Percentiles rank a stretch among this genome's conserved stretches.
These are phyloP conservation scores for Physocladia obscura DNA, from an alignment of 192 early-diverging fungal genomes.

Conservation along the genomic window DNA sequence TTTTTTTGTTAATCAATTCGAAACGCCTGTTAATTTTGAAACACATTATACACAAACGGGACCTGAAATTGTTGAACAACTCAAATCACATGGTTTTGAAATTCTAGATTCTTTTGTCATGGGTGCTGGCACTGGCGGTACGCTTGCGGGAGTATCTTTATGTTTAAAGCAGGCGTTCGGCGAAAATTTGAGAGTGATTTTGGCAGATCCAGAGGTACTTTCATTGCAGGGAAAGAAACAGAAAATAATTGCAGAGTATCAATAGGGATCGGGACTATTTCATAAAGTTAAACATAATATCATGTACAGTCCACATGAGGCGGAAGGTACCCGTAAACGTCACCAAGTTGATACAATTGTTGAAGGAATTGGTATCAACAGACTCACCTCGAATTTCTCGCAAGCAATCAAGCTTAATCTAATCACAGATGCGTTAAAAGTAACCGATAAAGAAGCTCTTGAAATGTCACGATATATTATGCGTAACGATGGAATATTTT, in stretches of 20 bases:
- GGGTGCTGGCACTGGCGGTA: constrained; percentile 84
- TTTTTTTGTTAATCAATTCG: constrained; percentile 94
- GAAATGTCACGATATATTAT: constrained; percentile 86
- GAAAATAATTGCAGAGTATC: background rate
- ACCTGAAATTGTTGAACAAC: constrained; percentile 83
- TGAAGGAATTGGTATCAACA: constrained; percentile 94
- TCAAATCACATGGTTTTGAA: constrained; percentile 44
- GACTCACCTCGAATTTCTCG: constrained; percentile 85
- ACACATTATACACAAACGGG: constrained; percentile 80
- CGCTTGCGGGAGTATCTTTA: constrained; percentile 84
- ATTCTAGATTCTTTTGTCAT: constrained; percentile 78
- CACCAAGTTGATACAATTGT: constrained; percentile 98
- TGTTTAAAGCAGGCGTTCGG: constrained; percentile 73
- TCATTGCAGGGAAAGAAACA: too few species aligned
- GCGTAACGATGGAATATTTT: constrained; percentile 80
- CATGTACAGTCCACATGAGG: constrained; percentile 85
- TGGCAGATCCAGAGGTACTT: constrained; percentile 74
- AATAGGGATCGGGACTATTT: constrained; percentile 83
- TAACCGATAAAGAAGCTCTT: constrained; percentile 85
- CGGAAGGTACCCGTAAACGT: constrained; percentile 83
- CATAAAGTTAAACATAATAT: constrained; percentile 88
- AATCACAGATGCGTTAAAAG: constrained; percentile 81
- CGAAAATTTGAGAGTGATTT: constrained; percentile 63
- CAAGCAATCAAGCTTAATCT: constrained; percentile 37
- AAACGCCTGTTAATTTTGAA: constrained; percentile 79